A percentile compares a stretch with the other conserved stretches of the same genome.
These are phyloP conservation scores for Taiozyma sp. DNA, from an alignment of 1,139 yeast genomes.

Conservation along the genomic window DNA sequence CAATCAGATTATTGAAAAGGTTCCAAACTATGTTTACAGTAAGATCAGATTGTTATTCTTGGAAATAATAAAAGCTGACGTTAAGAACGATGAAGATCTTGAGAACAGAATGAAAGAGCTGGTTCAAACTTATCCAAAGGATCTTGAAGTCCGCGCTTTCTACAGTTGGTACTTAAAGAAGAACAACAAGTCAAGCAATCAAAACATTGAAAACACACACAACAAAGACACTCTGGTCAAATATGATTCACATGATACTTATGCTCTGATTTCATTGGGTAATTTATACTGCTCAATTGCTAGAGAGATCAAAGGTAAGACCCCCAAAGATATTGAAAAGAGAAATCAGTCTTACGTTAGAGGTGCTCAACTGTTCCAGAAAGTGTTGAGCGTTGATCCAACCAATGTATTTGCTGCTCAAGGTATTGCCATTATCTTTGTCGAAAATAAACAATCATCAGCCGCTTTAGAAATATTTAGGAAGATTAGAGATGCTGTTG, in stretches of 20 bases:
- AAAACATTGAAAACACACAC: constrained; percentile 66
- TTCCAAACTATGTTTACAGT: constrained; percentile 76
- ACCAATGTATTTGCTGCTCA: constrained; percentile 94
- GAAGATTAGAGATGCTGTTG: constrained; percentile 84
- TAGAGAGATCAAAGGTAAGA: constrained; percentile 57
- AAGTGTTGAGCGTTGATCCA: constrained; percentile 80
- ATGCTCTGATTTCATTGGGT: constrained; percentile 86
- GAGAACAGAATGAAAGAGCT: constrained; percentile 49
- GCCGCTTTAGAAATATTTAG: constrained; percentile 83
- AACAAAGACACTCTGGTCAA: constrained; percentile 81
- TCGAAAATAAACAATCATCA: constrained; percentile 74
- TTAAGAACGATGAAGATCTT: constrained; percentile 38
- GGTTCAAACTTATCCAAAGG: constrained; percentile 47
- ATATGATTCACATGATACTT: constrained; percentile 81
- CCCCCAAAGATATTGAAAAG: constrained; percentile 53
- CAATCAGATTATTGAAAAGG: constrained; percentile 43
- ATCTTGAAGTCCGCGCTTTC: constrained; percentile 82
- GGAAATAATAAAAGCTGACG: constrained; percentile 31
- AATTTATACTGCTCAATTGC: constrained; percentile 83
- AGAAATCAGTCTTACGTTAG: constrained; percentile 74
- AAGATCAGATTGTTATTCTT: constrained; percentile 63
- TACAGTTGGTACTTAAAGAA: constrained; percentile 86
- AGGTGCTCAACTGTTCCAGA: constrained; percentile 86
- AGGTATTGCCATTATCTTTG: constrained; percentile 90
- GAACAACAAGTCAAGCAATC: constrained; percentile 35